Evolutionary conservation across 768 basidiomycete species (phyloP).

Genomic region (Dioszegia aurantiaca): DNA sequence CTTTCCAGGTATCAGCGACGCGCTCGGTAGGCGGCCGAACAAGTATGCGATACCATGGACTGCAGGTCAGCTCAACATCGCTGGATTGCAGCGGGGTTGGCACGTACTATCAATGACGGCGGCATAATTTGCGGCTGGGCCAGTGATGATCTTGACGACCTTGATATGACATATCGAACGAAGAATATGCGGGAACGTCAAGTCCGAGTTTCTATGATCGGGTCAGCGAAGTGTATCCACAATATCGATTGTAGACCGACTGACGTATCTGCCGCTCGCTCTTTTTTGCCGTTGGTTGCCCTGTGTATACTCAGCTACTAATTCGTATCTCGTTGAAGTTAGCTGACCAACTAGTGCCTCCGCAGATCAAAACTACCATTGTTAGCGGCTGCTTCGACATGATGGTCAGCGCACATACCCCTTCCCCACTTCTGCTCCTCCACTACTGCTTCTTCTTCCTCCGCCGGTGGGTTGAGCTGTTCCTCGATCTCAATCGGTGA

Average conservation of each 20-base stretch:
- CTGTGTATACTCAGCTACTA: no score
- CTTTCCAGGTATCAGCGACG: conserved; percentile 60
- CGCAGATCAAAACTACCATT: conserved; percentile 70
- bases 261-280: conserved; percentile 56
- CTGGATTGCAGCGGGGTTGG: background rate
- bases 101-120: conserved; percentile 45
- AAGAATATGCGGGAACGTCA: conserved; percentile 81
- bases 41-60: conserved; percentile 75
- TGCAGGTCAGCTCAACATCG: conserved; percentile 12
- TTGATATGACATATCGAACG: conserved; percentile 81
- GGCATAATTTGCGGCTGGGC: conserved; percentile 45
- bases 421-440: conserved; percentile 15
- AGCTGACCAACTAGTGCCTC: conserved; percentile 82
- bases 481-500: background rate
- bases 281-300: conserved; percentile 74
- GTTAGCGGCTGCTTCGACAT: background rate
- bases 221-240: no score
- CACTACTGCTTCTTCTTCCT: background rate
- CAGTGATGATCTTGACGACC: conserved; percentile 66
- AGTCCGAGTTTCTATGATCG: conserved; percentile 58
- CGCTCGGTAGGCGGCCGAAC: conserved; percentile 77
- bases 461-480: background rate
- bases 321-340: no score
- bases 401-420: conserved; percentile 7
- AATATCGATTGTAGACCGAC: no score